Percentiles rank a stretch among this genome's conserved stretches.
phyloP scores from a whole-genome alignment of 2,329 filamentous ascomycete species.

The Dactylonectria macrodidyma region DNA sequence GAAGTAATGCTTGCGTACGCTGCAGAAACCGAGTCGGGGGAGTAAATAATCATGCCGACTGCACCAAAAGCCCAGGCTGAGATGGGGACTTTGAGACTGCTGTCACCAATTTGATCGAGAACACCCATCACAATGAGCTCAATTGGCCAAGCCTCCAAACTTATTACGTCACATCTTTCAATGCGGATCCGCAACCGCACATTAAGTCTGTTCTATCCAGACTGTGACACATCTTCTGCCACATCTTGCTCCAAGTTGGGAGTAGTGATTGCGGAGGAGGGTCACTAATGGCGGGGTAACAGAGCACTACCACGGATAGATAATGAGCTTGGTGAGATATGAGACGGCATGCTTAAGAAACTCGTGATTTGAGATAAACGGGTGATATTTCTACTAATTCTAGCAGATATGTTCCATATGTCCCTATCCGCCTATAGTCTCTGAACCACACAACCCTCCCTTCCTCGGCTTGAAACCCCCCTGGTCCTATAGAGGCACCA shows the following conservation, averaged over 20 bases:
- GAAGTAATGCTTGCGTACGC: too few species aligned
- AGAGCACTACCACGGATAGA: neutral
- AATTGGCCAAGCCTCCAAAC: neutral
- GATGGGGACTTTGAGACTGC: neutral
- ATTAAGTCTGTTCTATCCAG: neutral
- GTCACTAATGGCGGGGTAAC: neutral
- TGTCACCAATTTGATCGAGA: neutral
- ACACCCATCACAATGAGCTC: neutral
- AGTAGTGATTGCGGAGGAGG: conserved; percentile 20
- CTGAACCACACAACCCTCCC: neutral
- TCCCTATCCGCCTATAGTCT: neutral
- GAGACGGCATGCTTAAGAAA: neutral
- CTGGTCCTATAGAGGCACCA: neutral
- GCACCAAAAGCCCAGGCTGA: neutral
- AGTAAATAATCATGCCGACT: neutral
- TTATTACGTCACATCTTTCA: neutral
- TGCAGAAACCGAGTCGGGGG: neutral
- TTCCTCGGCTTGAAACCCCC: conserved; percentile 30
- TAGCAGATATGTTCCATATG: neutral
- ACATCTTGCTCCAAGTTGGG: conserved; percentile 7
- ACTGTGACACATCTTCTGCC: neutral
- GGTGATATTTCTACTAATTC: neutral
- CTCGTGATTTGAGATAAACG: neutral
- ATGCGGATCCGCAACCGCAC: conserved; percentile 24
- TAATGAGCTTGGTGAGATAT: neutral